Evolutionary conservation across 805 yeast genomes (phyloP), one percentile per base, ranked within the genome.

Genomic region (Middelhovenomyces tepae): DNA sequence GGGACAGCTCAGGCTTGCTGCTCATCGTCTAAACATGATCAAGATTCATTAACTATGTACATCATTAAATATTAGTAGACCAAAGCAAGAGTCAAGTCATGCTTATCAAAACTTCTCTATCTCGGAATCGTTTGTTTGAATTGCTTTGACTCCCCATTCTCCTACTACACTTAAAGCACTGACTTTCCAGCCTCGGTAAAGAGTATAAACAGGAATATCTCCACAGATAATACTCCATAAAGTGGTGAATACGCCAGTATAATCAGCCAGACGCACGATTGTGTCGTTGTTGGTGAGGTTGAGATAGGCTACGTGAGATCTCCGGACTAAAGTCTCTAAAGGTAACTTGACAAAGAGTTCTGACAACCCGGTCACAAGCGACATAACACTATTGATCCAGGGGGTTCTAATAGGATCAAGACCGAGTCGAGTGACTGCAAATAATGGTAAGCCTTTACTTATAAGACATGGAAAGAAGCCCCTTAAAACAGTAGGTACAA

Each of bases 121-220:
- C n/a, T n/a, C n/a, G n/a, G n/a, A n/a, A n/a, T n/a, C n/a, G n/a
- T n/a, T n/a, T n/a, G n/a, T n/a, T n/a, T n/a, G n/a, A n/a, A n/a
- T n/a, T n/a, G 48, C 48, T 15, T 31, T 25, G 14, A 48, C 49
- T 10, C 94, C 87, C 80, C 93, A 89, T 32, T 78, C 77, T 7
- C 94, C 91, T 31, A 82, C 55, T 3, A 83, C 71, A 40, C 89
- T 84, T 37, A 85, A 55, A 7, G 82, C 64, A 18, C 94, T 93
- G 26, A 85, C 76, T 53, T 84, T 72, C 97, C 97, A 89, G 22
- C 97, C 98, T 45, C 89, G 71, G 67, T 83, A 87, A 16, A 78
- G 54, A 1, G 64, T 56, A 22, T 67, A 62, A 6, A 64, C 54
- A 23, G 70, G 58, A 19, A 53, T 65, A 24, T 57, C 57, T 48